Base-by-base conservation (phyloP, 805 yeast genomes). In the Kluyveromyces dobzhanskii region DNA sequence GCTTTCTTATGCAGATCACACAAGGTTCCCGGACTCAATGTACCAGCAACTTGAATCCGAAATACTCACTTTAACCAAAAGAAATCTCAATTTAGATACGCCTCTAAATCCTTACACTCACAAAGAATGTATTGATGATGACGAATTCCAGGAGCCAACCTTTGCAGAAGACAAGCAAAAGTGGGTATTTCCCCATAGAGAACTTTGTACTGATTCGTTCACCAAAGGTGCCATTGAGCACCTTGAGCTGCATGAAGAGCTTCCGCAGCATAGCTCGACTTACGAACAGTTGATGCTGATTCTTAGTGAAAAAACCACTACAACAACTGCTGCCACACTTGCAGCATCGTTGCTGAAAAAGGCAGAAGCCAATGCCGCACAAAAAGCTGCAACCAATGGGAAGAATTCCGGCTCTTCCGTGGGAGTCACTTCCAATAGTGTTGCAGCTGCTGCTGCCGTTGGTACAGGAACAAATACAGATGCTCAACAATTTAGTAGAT, bases 231-330 rank as follows among this genome's bases (percentile, higher is more conserved):
- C 66, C 26, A 66, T 66, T 12, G 71, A 72, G 4, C 66, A 50
- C 45, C 63, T 70, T 26, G 71, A 66, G 38, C 69, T 80, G 32
- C 86, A 79, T 49, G 87, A 80, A 53, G 86, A 81, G 46, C 55
- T 68, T 18, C 75, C 78, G 28, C 95, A 86, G 55, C 83, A 83
- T 49, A 75, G 79, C 41, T 77, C 88, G 1, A 94, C 86, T 47
- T 86, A 84, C 63, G 97, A 92, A 59, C 94, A 85, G 54, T 67
- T 87, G 55, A 90, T 90, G 97, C 66, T 80, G 23, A 69, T 77
- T 8, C 64, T 79, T 70, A 71, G 70, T 46, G 81, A 78, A 37
- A 59, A 62, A 38, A 52, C 58, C 30, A 64, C 54, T 40, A 61
- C 59, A 38, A 59, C 51, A 48, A 69, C 65, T 11, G 59, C 58